Percentiles rank a stretch among this genome's conserved stretches.
phyloP scores from a whole-genome alignment of 495 filamentous ascomycete genomes.

The Talaromyces ruber region DNA sequence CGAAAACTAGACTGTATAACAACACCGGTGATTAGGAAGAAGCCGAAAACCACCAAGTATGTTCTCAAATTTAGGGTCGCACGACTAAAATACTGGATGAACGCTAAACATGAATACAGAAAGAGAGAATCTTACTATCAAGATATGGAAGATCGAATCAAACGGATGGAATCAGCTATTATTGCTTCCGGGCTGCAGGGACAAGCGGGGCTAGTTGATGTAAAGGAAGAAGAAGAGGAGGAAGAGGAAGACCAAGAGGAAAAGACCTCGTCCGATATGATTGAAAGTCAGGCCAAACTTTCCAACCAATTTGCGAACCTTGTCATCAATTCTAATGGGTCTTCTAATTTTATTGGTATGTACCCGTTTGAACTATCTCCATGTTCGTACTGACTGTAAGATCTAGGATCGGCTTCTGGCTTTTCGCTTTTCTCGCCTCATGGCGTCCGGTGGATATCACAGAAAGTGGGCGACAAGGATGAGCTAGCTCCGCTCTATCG shows the following conservation, averaged over 20 bases:
- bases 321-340: not conserved
- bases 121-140: conserved; percentile 1
- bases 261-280: not conserved
- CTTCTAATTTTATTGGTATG: conserved; percentile 6
- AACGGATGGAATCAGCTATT: conserved; percentile 3
- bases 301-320: conserved; percentile 2
- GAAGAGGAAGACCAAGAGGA: not conserved
- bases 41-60: not conserved
- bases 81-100: not conserved
- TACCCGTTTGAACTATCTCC: not conserved
- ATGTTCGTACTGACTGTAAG: not conserved
- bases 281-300: conserved; percentile 3
- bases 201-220: not conserved
- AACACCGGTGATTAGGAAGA: conserved; percentile 1
- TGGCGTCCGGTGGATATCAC: not conserved
- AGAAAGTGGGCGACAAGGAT: conserved; percentile 1
- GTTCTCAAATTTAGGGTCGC: not conserved
- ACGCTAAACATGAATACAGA: not conserved
- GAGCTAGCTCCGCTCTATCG: not conserved
- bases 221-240: not conserved
- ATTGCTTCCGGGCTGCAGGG: conserved; percentile 1
- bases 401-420: not conserved
- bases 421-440: conserved; percentile 4
- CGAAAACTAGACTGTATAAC: conserved; percentile 3
- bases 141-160: conserved; percentile 3